Base-by-base conservation (phyloP, 768 basidiomycete species). In the Roridomyces roridus region DNA sequence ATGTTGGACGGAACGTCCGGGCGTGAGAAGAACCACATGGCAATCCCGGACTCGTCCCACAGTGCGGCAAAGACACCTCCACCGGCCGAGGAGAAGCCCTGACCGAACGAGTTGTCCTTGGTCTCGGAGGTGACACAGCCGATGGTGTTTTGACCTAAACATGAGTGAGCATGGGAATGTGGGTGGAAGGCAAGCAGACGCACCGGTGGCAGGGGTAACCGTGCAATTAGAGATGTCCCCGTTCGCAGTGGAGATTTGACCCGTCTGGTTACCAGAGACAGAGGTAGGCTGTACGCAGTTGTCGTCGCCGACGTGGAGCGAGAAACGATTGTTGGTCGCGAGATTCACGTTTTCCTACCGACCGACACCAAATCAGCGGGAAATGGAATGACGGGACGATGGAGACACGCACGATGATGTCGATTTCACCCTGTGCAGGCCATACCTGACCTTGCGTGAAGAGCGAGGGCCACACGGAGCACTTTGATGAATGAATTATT, bases 61-160 rank as follows among this genome's bases (percentile, higher is more conserved):
- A 84, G 83, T 8, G 82, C 77, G 8, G 85, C 82, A 69, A 75
- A 87, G 1, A 85, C 83, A 5, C 85, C 86, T 11, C 85, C 85
- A n/a, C 85, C 83, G 25, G 57, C 63, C 6, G 39, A 15, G 0
- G 65, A 51, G 39, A 72, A 72, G n/a, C 56, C 47, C 12, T 49
- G 23, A 11, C 31, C 35, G 47, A 53, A 72, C 39, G 68, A 73
- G 24, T 69, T 70, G 21, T 46, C 62, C 6, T 68, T 66, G 1
- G 46, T 66, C 53, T 72, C 72, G 11, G 17, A 59, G 21, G 70
- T 64, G 24, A 67, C 67, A 21, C 72, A 72, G 31, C 71, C 72
- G 3, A n/a, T n/a, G n/a, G n/a, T n/a, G n/a, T n/a, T n/a, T n/a
- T n/a, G n/a, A n/a, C n/a, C n/a, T n/a, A n/a, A n/a, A n/a, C n/a